Percentiles rank a stretch among this genome's conserved stretches.
These are phyloP conservation scores for Neonothopanus nambi DNA, from an alignment of 1,284 basidiomycete genomes.

Conservation along the genomic window DNA sequence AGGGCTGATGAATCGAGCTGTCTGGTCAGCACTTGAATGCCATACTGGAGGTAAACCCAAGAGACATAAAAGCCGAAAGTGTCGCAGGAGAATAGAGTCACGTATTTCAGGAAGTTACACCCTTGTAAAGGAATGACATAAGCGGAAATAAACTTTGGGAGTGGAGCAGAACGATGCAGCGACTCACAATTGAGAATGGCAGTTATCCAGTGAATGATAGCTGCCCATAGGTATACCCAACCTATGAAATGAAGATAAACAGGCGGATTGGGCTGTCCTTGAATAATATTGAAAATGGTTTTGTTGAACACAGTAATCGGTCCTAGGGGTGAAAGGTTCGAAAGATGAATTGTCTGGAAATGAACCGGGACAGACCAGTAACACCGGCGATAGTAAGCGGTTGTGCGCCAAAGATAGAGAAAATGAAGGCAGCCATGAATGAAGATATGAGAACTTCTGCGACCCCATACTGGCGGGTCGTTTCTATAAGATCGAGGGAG, in stretches of 20 bases:
- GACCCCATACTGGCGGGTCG: conserved; percentile 87
- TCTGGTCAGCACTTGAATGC: conserved; percentile 79
- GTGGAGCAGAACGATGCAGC: neutral
- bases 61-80: conserved; percentile 93
- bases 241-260: conserved; percentile 86
- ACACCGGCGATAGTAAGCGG: conserved; percentile 94
- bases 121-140: conserved; percentile 40
- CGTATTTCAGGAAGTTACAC: conserved; percentile 83
- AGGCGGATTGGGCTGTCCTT: conserved; percentile 56
- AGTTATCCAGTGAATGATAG: conserved; percentile 89
- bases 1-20: conserved; percentile 51
- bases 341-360: neutral
- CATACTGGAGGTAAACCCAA: conserved; percentile 89
- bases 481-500: conserved; percentile 91
- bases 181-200: conserved; percentile 79
- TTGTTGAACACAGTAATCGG: conserved; percentile 93
- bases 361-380: conserved; percentile 57
- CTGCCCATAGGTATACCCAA: conserved; percentile 94
- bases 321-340: conserved; percentile 40
- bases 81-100: conserved; percentile 90
- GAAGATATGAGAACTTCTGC: conserved; percentile 82
- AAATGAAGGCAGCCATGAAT: conserved; percentile 91
- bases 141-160: conserved; percentile 15
- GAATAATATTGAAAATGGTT: conserved; percentile 82
- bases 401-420: conserved; percentile 88